phyloP scores from a whole-genome alignment of 345 rosid genomes.

The Populus euphratica region DNA sequence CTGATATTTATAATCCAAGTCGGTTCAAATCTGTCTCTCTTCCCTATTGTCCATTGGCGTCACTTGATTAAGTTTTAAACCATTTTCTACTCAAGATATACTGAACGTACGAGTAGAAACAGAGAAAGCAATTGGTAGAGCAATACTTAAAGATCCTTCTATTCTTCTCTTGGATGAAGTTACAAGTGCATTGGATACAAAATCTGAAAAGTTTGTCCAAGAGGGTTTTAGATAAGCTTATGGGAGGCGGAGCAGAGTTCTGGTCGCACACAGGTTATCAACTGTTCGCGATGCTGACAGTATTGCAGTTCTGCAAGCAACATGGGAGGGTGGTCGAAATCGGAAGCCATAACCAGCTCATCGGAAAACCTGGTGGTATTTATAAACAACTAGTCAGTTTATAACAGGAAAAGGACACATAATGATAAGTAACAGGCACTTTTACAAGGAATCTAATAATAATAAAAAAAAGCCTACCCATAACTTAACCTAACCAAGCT shows the following conservation, averaged over 20 bases:
- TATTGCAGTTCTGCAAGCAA: constrained; percentile 56
- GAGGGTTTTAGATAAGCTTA: constrained; percentile 69
- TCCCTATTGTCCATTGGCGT: too few species aligned
- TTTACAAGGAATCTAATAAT: not conserved
- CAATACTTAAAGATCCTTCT: constrained; percentile 61
- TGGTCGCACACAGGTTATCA: constrained; percentile 80
- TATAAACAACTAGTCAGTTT: constrained; percentile 58
- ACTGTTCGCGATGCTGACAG: constrained; percentile 54
- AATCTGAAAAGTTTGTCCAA: constrained; percentile 68
- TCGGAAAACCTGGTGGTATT: constrained; percentile 38
- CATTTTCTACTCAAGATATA: too few species aligned
- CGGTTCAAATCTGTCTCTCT: too few species aligned
- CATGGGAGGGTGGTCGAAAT: constrained; percentile 64
- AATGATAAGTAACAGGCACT: not conserved
- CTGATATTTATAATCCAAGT: too few species aligned
- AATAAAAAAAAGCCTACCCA: too few species aligned
- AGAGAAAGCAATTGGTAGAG: constrained; percentile 80
- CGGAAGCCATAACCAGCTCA: constrained; percentile 67
- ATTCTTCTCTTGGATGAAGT: constrained; percentile 84
- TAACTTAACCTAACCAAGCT: not conserved
- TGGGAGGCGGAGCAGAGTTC: constrained; percentile 62
- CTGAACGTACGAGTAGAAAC: constrained; percentile 54
- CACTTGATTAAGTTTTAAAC: too few species aligned
- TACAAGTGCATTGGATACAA: constrained; percentile 72
- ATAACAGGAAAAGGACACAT: constrained; percentile 35